These are phyloP conservation scores for Salix udensis DNA, from an alignment of 345 rosid species.

Conservation along the genomic window DNA sequence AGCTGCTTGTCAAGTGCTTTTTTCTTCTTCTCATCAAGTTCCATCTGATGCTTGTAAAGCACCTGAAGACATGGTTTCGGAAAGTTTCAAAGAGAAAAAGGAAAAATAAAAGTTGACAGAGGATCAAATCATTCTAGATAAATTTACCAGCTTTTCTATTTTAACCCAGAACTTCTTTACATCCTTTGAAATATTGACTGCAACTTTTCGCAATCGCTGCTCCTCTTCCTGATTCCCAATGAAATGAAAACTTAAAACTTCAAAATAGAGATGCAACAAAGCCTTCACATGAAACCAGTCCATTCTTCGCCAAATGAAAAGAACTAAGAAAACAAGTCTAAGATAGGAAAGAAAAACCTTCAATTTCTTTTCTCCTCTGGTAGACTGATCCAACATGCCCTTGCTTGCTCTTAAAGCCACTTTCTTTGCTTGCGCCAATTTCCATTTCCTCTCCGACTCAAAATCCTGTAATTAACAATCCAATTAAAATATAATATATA, in stretches of 20 bases:
- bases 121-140: conserved; percentile 11
- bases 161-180: conserved; percentile 96
- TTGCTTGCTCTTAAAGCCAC: conserved; percentile 94
- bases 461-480: conserved; percentile 65
- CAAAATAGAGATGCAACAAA: neutral
- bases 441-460: conserved; percentile 99
- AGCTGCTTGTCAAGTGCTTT: conserved; percentile 96
- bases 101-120: conserved; percentile 9
- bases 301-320: neutral
- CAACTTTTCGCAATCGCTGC: conserved; percentile 76
- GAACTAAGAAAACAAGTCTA: neutral
- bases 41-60: conserved; percentile 93
- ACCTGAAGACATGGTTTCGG: conserved; percentile 49
- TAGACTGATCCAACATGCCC: conserved; percentile 92
- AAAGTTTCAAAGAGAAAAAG: conserved; percentile 19
- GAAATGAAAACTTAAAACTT: neutral
- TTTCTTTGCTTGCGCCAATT: conserved; percentile 87
- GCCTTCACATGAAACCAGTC: neutral
- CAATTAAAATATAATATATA: conserved; percentile 23
- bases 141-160: conserved; percentile 94
- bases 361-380: conserved; percentile 87
- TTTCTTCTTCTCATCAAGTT: conserved; percentile 91
- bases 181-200: conserved; percentile 87
- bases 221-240: conserved; percentile 78
- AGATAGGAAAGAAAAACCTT: conserved; percentile 50